A percentile compares a stretch with the other conserved stretches of the same genome.
These are phyloP conservation scores for Aspergillus carlsbadensis DNA, from an alignment of 495 filamentous ascomycete species.

Conservation along the genomic window DNA sequence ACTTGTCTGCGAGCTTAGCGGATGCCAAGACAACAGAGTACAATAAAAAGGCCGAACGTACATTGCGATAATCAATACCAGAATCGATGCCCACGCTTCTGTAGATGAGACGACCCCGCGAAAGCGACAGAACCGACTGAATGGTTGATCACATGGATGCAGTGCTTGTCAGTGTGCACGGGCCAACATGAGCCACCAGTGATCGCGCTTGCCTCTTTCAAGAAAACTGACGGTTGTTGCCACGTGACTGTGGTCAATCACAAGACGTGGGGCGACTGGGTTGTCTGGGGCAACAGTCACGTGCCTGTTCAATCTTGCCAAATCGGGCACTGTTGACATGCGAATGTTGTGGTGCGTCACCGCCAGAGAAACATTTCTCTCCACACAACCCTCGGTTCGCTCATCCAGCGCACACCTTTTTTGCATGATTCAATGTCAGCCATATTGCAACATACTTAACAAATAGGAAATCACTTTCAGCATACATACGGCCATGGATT, in stretches of 20 bases:
- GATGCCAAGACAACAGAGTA: neutral
- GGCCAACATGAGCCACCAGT: neutral
- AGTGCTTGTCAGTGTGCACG: slow-evolving; percentile 3
- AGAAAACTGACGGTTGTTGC: neutral
- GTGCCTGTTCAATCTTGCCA: slow-evolving; percentile 33
- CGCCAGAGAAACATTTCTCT: slow-evolving; percentile 15
- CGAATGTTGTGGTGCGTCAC: slow-evolving; percentile 34
- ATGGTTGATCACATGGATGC: neutral
- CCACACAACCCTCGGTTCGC: neutral
- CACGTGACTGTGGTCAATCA: slow-evolving; percentile 6
- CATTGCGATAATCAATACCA: neutral
- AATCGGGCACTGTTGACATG: slow-evolving; percentile 13
- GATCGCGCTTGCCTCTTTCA: neutral
- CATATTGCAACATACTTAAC: slow-evolving; percentile 16
- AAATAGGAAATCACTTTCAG: neutral
- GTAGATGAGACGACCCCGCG: too few species aligned
- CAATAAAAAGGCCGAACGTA: neutral
- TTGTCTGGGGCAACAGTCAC: slow-evolving; percentile 43
- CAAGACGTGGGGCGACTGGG: slow-evolving; percentile 11
- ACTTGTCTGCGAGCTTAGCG: slow-evolving; percentile 4
- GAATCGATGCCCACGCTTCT: too few species aligned
- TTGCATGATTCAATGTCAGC: slow-evolving; percentile 12
- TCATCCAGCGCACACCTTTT: slow-evolving; percentile 18
- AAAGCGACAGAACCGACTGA: too few species aligned
- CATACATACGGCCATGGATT: slow-evolving; percentile 35